Evolutionary conservation across 2,329 filamentous ascomycete species (phyloP), one percentile per base, ranked within the genome.

Genomic region (Monosporascus sp.): DNA sequence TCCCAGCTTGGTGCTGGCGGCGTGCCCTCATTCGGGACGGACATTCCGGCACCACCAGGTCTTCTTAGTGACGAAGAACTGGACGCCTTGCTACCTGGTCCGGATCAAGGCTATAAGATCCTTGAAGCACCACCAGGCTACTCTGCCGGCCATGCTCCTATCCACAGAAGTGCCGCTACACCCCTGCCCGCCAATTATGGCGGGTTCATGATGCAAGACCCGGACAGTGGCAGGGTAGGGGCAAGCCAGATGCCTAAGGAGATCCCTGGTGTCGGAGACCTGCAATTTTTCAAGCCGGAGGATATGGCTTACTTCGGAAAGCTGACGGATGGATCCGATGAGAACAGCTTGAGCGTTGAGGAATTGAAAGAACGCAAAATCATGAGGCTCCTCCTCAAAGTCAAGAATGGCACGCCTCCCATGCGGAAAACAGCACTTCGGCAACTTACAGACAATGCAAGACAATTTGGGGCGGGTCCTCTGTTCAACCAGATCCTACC

Each of bases 301-400:
- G 94, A 99, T 71, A 97, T 97, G 91, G 87, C 90, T 40, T 99
- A 99, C 74, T 99, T 99, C 66, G 92, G 93, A 55, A 97, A 99
- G 76, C 82, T 99, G 41, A 93, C 96, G 22, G 94, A 99, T 67
- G 91, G 90, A 38, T 88, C 88, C 26, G 91, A 97, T 63, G 94
- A 99, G 73, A 95, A 93, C 63, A 81, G 85, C 22, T 83, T 99
- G 73, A 92, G 87, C 20, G 91, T 99, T 9, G 94, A 99, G 48
- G 93, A 99, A 66, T 75, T 99, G 50, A 97, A 99, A 73, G 93
- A 99, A 73, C 84, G 94, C 57, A 99, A 99, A 75, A 99, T 99
- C 67, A 97, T 99, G 94, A 82, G 94, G 61, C 76, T 99, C 52
- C 78, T 99, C 46, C 80, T 99, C 53, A 99, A 99, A 75, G 93